phyloP scores from a whole-genome alignment of 495 filamentous ascomycete species.

The Achaetomiella virescens region DNA sequence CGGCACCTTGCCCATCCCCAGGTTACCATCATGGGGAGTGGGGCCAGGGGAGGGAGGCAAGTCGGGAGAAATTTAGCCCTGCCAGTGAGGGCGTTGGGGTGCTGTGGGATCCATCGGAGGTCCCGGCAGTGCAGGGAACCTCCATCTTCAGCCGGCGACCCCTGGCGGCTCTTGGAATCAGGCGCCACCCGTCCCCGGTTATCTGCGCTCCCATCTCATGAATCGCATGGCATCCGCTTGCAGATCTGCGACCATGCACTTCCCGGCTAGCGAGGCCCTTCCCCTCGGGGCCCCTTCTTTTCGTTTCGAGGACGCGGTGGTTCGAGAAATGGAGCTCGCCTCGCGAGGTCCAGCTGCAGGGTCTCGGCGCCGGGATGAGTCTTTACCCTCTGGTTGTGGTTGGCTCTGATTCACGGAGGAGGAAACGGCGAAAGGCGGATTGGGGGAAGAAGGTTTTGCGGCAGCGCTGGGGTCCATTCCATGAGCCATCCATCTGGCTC shows the following conservation, averaged over 20 bases:
- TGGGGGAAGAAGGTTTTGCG: conserved; percentile 12
- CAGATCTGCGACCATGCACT: no score
- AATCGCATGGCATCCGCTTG: background rate
- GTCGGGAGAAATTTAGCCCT: conserved; percentile 37
- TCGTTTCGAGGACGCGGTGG: background rate
- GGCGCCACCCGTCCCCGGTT: background rate
- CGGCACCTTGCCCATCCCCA: conserved; percentile 29
- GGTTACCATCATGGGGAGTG: conserved; percentile 21
- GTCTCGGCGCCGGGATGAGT: background rate
- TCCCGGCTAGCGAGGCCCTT: background rate
- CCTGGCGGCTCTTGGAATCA: background rate
- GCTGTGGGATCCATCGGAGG: background rate
- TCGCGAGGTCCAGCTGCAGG: background rate
- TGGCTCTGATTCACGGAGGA: background rate
- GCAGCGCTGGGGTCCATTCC: background rate
- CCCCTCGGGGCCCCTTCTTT: background rate
- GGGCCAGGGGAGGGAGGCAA: conserved; percentile 17
- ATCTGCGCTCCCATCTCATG: background rate
- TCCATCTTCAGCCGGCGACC: conserved; percentile 6
- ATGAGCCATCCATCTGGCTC: no score
- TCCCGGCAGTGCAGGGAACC: background rate
- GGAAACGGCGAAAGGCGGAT: background rate
- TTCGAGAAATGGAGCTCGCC: background rate
- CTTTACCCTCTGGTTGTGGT: background rate
- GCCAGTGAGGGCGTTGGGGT: background rate